Evolutionary conservation across 805 yeast genomes (phyloP).

Genomic region (Kazachstania martiniae): DNA sequence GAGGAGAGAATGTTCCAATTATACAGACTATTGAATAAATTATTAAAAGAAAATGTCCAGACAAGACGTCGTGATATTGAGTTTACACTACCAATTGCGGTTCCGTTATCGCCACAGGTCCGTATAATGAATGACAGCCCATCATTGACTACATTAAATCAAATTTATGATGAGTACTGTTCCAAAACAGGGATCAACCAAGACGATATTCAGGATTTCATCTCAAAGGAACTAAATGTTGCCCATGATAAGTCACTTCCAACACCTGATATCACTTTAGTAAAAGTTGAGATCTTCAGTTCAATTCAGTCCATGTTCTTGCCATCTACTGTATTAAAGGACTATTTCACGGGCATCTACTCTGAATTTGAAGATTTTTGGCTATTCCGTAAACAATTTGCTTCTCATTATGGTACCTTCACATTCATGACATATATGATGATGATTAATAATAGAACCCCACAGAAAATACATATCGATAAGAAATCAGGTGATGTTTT

Average conservation of each 20-base stretch:
- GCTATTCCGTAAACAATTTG: constrained; percentile 91
- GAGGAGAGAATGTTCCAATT: constrained; percentile 91
- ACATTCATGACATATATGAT: constrained; percentile 88
- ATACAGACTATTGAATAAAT: constrained; percentile 79
- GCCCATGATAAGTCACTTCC: constrained; percentile 92
- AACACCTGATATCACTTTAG: constrained; percentile 80
- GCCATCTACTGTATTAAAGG: constrained; percentile 73
- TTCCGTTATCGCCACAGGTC: constrained; percentile 91
- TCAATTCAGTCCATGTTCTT: constrained; percentile 82
- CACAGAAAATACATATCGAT: constrained; percentile 82
- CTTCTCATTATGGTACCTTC: constrained; percentile 89
- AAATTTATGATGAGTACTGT: constrained; percentile 82
- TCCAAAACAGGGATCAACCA: constrained; percentile 58
- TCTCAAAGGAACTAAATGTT: constrained; percentile 75
- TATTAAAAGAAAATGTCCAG: constrained; percentile 71
- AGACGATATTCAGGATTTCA: constrained; percentile 84
- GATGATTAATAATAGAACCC: constrained; percentile 87
- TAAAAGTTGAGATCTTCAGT: constrained; percentile 81
- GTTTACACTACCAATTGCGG: constrained; percentile 81
- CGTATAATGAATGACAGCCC: constrained; percentile 78
- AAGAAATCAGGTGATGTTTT: constrained; percentile 77
- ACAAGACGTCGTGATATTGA: constrained; percentile 75
- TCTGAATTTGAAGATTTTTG: constrained; percentile 87
- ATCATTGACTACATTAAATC: constrained; percentile 64
- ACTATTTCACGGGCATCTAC: constrained; percentile 61